A percentile compares a stretch with the other conserved stretches of the same genome.
Evolutionary conservation across 1,284 basidiomycete species (phyloP).

Genomic region (Pyrrhoderma lamaoense): DNA sequence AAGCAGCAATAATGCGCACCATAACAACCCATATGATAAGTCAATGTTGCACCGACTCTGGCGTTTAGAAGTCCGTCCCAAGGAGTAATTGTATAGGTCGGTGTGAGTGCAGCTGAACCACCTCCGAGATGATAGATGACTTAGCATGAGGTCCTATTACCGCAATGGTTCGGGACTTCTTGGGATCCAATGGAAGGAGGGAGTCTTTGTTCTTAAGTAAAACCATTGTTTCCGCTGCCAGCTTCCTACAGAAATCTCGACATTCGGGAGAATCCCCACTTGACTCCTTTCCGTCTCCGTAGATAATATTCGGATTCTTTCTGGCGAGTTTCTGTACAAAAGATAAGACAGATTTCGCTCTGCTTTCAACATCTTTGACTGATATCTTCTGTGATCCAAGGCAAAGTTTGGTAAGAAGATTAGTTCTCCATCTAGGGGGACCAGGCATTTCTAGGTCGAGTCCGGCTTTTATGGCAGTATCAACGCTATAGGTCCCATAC

Average conservation of each 20-base stretch:
- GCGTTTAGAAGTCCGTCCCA: conserved; percentile 51
- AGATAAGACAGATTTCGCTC: conserved; percentile 45
- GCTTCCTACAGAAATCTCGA: conserved; percentile 46
- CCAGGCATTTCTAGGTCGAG: conserved; percentile 69
- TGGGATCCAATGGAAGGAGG: conserved; percentile 35
- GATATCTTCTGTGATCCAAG: conserved; percentile 53
- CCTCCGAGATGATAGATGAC: conserved; percentile 43
- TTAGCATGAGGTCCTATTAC: conserved; percentile 42
- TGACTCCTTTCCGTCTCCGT: conserved; percentile 55
- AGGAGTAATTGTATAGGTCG: conserved; percentile 44
- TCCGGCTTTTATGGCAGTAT: conserved; percentile 54
- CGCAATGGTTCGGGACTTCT: conserved; percentile 32
- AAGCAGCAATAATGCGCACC: conserved; percentile 33
- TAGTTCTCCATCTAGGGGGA: conserved; percentile 54
- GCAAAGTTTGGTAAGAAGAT: conserved; percentile 45
- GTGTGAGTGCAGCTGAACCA: conserved; percentile 40
- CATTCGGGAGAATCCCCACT: conserved; percentile 49
- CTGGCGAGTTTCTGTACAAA: conserved; percentile 55
- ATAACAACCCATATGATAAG: conserved; percentile 53
- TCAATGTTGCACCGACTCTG: conserved; percentile 38
- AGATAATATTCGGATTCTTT: conserved; percentile 53
- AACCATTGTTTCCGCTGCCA: conserved; percentile 61
- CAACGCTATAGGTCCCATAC: conserved; percentile 58
- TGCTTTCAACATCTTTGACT: conserved; percentile 44
- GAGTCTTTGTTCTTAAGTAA: conserved; percentile 59